Base-by-base conservation (phyloP, 352 stramenopile species). In the Globisporangium abappressorium region DNA sequence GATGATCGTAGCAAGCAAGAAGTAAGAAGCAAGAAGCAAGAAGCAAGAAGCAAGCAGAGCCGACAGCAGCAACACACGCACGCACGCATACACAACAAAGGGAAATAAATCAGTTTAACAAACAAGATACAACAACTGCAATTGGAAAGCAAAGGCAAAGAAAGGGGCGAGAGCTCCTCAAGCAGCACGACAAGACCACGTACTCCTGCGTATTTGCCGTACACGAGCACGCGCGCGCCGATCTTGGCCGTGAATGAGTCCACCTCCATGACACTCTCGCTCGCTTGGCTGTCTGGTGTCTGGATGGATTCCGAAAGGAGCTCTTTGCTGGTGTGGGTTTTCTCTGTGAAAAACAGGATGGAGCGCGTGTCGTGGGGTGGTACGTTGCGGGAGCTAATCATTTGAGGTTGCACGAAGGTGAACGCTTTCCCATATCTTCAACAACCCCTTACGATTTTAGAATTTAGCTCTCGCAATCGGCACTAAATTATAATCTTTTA, bases 131-230 rank as follows among this genome's bases (percentile, higher is more conserved):
- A 38, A 36, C 36, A 53, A 26, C 15, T 20, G 20, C 43, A 49
- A 7, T 49, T 49, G 43, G 9, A 49, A 49, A 9, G 20, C 14
- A 49, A 49, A 49, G 41, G 41, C 41, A 49, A 8, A n/a, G 5
- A n/a, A 63, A 53, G 33, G 47, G 34, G 20, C 33, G 7, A 11
- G 30, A 28, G 49, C 49, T 56, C 22, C 7, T 28, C 30, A 5
- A 26, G 55, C 9, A 46, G 8, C 20, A 46, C 15, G 55, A 7
- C 26, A 12, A 61, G 38, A 28, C 53, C 1, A 80, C 79, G 66
- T 75, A 95, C 87, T 47, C 85, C 87, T 60, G 85, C 85, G 65
- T 93, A 82, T 63, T 94, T 94, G 71, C 85, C 82, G 67, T 79
- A 88, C 57, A 95, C 84, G 22, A 95, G 73, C 71, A 95, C 87